phyloP scores from a whole-genome alignment of 73 alveolate species.

The Paramecium sonneborni region DNA sequence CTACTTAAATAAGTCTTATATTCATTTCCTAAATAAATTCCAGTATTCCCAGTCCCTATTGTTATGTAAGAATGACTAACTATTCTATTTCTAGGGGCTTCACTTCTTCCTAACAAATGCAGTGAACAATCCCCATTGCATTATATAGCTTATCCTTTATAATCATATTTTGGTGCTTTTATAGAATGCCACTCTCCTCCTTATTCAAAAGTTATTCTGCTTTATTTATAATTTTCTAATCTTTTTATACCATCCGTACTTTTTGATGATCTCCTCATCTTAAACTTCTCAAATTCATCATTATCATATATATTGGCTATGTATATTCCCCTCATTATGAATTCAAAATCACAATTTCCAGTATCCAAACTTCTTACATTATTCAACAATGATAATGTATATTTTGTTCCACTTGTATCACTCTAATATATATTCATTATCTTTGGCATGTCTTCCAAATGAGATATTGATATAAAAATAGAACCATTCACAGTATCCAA shows the following conservation, averaged over 20 bases:
- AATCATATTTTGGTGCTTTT: slow-evolving; percentile 76
- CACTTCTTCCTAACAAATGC: slow-evolving; percentile 79
- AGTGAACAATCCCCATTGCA: slow-evolving; percentile 85
- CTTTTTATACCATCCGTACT: slow-evolving; percentile 36
- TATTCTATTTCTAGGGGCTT: slow-evolving; percentile 78
- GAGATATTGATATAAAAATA: slow-evolving; percentile 46
- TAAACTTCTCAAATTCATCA: slow-evolving; percentile 43
- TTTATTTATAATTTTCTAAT: slow-evolving; percentile 61
- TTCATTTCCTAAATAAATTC: slow-evolving; percentile 70
- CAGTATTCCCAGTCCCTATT: slow-evolving; percentile 86
- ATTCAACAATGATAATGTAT: slow-evolving; percentile 53
- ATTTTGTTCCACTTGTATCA: slow-evolving; percentile 54
- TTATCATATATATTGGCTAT: slow-evolving; percentile 63
- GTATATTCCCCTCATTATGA: slow-evolving; percentile 66
- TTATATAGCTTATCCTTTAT: slow-evolving; percentile 66
- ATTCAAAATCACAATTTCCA: slow-evolving; percentile 69
- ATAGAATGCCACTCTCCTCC: slow-evolving; percentile 89
- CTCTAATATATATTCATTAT: slow-evolving; percentile 59
- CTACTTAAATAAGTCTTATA: slow-evolving; percentile 80
- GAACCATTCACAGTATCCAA: slow-evolving; percentile 61
- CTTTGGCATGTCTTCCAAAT: slow-evolving; percentile 43
- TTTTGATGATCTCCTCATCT: slow-evolving; percentile 40
- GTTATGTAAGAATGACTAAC: slow-evolving; percentile 77
- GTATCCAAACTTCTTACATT: slow-evolving; percentile 43
- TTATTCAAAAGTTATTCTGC: slow-evolving; percentile 82